phyloP scores from a whole-genome alignment of 2,329 filamentous ascomycete genomes.

The Penicillium sp. region DNA sequence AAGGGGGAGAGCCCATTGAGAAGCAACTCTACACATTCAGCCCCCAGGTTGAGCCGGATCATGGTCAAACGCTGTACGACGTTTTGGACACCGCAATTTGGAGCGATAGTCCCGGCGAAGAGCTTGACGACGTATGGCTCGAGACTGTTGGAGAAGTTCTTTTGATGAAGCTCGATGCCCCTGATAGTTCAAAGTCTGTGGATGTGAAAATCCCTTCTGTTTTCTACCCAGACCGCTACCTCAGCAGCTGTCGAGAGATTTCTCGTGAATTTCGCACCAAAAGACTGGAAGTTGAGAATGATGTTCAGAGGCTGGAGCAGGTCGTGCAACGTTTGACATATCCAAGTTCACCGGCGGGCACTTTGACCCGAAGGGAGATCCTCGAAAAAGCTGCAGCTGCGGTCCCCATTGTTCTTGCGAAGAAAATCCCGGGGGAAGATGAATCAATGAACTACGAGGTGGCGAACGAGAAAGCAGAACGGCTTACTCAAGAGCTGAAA shows the following conservation, averaged over 20 bases:
- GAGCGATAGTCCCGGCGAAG: conserved; percentile 39
- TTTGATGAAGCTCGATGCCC: conserved; percentile 47
- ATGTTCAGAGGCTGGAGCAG: conserved; percentile 33
- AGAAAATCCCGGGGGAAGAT: conserved; percentile 17
- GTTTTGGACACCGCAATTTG: conserved; percentile 53
- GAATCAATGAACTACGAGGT: conserved; percentile 17
- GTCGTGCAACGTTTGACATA: conserved; percentile 32
- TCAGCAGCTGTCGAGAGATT: conserved; percentile 50
- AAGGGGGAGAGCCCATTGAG: conserved; percentile 29
- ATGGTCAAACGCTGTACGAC: conserved; percentile 52
- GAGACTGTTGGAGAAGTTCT: conserved; percentile 54
- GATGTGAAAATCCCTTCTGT: conserved; percentile 53
- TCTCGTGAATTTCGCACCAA: conserved; percentile 48
- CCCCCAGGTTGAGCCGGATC: conserved; percentile 36
- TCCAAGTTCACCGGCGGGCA: conserved; percentile 17
- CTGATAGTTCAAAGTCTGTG: conserved; percentile 35
- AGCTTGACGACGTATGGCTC: conserved; percentile 48
- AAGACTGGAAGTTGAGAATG: conserved; percentile 33
- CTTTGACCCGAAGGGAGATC: conserved; percentile 28
- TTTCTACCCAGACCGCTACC: conserved; percentile 61
- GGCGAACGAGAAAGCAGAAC: conserved; percentile 23
- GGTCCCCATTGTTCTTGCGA: conserved; percentile 26
- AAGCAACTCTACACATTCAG: conserved; percentile 42
- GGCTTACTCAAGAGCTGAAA: conserved; percentile 36
- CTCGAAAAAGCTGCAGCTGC: conserved; percentile 38